phyloP scores from a whole-genome alignment of 805 yeast genomes.

The Teunomyces gatunensis region DNA sequence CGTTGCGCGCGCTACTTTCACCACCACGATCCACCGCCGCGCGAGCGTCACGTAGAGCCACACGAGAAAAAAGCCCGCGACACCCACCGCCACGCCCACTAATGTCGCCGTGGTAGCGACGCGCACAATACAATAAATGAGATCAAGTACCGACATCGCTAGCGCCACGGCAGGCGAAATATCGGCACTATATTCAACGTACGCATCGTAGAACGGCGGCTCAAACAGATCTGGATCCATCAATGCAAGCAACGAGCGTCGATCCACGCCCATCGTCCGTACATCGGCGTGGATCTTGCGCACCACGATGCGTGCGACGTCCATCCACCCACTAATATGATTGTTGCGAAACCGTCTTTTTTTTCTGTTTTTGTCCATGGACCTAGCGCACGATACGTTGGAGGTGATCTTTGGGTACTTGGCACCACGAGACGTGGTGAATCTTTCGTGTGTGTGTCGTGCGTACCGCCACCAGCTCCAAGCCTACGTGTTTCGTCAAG shows the following conservation, averaged over 20 bases:
- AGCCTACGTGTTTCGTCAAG: conserved; percentile 16
- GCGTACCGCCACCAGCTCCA: conserved; percentile 17
- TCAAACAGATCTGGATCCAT: conserved; percentile 21
- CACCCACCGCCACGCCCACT: conserved; percentile 12
- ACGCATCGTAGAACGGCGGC: conserved; percentile 25
- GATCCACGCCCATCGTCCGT: background rate
- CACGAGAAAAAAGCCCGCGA: conserved; percentile 9
- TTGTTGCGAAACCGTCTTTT: background rate
- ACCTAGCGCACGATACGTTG: background rate
- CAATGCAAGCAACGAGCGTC: conserved; percentile 5
- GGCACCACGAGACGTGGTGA: conserved; percentile 9
- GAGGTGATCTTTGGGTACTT: conserved; percentile 6
- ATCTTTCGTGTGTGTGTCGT: conserved; percentile 15
- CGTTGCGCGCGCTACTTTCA: background rate
- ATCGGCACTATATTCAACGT: conserved; percentile 6
- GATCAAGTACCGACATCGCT: conserved; percentile 10
- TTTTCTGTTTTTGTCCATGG: background rate
- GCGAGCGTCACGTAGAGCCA: conserved; percentile 13
- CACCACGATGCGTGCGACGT: background rate
- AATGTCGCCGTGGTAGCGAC: conserved; percentile 11
- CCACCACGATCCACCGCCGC: conserved; percentile 14
- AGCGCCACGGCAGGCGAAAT: background rate
- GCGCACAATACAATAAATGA: conserved; percentile 16
- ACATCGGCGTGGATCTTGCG: conserved; percentile 6
- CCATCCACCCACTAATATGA: background rate